Evolutionary conservation across 768 basidiomycete species (phyloP), one percentile per base, ranked within the genome.

Genomic region (Pleurotus djamor): DNA sequence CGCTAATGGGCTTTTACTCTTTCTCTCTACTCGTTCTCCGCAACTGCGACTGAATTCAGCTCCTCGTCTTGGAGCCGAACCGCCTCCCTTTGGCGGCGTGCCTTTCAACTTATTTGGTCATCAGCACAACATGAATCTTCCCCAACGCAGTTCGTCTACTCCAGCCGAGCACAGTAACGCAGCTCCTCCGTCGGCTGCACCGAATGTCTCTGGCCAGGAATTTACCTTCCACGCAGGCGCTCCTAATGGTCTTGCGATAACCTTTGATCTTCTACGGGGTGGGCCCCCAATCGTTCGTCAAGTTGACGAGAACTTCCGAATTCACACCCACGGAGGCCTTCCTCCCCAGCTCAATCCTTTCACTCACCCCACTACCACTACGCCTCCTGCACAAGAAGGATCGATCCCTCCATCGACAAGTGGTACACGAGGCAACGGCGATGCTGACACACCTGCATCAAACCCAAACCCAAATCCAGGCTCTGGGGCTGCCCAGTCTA

Each of bases 191-290:
- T 28, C 21, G 21, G 21, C 21, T 28, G 21, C 21, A 28, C 21
- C 21, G 21, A 28, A 28, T 28, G 21, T 28, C 21, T 28, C 21
- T 28, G 21, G 21, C 21, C 21, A 21, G 16, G 54, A 41, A 41
- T 28, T 21, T 17, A 16, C 38, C 12, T 32, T 56, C 28, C 10
- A 37, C 17, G 21, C 37, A 9, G 21, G 35, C 14, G 35, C 8
- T 56, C 36, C 54, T 28, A 56, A 41, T 14, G 54, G 54, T 12
- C 38, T 56, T 17, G 54, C 54, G 21, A 56, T 56, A 56, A 56
- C 54, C 7, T 43, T 56, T n/a, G 54, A 56, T 44, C 44, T 56
- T 14, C 54, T 56, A 3, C 54, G 54, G 13, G 54, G 54, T 14
- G 54, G 54, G 9, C 54, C 54, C 16, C 54, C 54, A 17, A 32